Conservation (phyloP, 495 filamentous ascomycete species). For the Aspergillus ellipticus region DNA sequence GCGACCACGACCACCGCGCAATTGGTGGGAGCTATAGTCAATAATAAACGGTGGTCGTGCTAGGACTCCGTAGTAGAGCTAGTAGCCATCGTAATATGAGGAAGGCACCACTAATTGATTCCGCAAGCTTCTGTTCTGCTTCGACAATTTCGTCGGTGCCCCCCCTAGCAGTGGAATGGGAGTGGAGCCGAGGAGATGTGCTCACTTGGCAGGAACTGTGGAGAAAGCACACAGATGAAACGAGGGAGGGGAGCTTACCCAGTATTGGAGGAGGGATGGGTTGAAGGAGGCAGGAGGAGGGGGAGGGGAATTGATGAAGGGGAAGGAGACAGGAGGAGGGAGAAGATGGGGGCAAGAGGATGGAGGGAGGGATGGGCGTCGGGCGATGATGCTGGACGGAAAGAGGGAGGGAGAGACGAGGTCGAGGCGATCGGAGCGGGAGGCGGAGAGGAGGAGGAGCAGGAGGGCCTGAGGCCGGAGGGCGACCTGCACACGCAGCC, state of each 20-base stretch:
- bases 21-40: background rate
- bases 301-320: conserved; percentile 6
- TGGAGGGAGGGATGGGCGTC: conserved; percentile 6
- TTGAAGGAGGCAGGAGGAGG: background rate
- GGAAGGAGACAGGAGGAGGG: background rate
- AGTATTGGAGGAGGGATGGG: conserved; percentile 2
- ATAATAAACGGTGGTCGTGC: background rate
- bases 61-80: too few relatives aligned
- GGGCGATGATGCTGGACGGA: background rate
- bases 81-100: background rate
- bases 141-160: conserved; percentile 1
- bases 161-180: conserved; percentile 19
- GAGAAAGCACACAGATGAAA: conserved; percentile 16
- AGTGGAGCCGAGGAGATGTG: conserved; percentile 21
- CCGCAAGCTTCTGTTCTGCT: background rate
- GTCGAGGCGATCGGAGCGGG: conserved; percentile 8
- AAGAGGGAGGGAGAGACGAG: conserved; percentile 6
- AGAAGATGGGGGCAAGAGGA: conserved; percentile 1
- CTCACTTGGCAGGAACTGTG: conserved; percentile 27
- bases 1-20: background rate
- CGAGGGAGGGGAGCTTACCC: conserved; percentile 17
- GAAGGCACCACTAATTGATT: background rate
- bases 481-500: too few relatives aligned
- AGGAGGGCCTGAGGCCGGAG: conserved; percentile 1
- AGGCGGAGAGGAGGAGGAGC: conserved; percentile 13